Conservation (phyloP, 2,329 filamentous ascomycete genomes). For the Magnaporthiopsis rhizophila region DNA sequence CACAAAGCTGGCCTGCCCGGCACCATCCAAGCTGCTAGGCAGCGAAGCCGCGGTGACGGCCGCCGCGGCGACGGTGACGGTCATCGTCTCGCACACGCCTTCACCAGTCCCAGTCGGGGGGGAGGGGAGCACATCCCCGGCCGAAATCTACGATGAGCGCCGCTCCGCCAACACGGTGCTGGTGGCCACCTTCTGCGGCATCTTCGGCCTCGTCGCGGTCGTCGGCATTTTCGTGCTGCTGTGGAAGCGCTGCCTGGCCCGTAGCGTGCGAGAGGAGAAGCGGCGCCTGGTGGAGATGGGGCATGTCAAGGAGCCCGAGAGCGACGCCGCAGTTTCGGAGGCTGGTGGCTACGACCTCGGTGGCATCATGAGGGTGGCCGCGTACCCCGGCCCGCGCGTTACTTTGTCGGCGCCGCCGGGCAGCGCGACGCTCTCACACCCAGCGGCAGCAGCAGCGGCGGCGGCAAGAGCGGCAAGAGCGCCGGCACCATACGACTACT, state of each 20-base stretch:
- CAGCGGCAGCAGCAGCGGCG: too few relatives aligned
- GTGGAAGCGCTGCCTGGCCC: conserved; percentile 4
- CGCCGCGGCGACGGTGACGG: not conserved
- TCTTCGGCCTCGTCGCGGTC: conserved; percentile 1
- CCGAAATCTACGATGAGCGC: not conserved
- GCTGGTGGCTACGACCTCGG: not conserved
- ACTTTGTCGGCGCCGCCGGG: not conserved
- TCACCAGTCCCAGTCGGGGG: not conserved
- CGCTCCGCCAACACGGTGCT: conserved; percentile 5
- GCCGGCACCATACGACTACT: not conserved
- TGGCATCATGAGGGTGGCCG: not conserved
- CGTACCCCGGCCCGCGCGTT: too few relatives aligned
- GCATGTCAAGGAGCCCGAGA: not conserved
- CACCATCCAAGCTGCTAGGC: too few relatives aligned
- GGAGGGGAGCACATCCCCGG: not conserved
- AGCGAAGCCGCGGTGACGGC: not conserved
- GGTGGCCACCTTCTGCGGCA: conserved; percentile 3
- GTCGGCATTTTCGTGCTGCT: not conserved
- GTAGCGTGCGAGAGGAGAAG: not conserved
- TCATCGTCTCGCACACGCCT: not conserved
- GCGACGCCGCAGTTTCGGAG: not conserved
- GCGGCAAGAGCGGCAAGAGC: not conserved
- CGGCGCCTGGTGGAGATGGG: not conserved
- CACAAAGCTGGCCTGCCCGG: not conserved
- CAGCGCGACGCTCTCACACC: not conserved